Conservation (phyloP, 495 filamentous ascomycete species). For the Xylaria sp. region DNA sequence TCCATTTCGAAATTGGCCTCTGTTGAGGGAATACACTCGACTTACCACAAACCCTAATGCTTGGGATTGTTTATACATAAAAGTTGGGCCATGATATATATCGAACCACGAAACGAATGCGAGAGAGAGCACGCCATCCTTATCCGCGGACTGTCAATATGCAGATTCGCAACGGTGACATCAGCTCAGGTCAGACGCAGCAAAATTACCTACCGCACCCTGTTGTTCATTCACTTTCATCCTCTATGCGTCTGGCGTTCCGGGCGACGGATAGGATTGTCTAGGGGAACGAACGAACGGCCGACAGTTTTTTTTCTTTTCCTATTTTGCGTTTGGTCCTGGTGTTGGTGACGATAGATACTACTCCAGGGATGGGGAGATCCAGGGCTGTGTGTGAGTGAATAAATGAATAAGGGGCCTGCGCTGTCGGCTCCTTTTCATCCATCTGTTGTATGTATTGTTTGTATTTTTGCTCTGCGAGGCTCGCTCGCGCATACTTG, state of each 20-base stretch:
- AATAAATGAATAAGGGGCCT: too few relatives aligned
- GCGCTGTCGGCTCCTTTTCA: background rate
- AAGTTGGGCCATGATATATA: background rate
- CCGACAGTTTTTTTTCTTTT: background rate
- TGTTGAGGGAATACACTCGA: background rate
- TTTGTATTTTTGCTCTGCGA: slow-evolving; percentile 4
- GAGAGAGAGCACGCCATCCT: background rate
- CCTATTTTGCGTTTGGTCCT: background rate
- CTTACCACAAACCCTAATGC: background rate
- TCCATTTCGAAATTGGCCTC: background rate
- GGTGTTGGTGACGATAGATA: background rate
- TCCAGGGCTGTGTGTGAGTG: background rate
- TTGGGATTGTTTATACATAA: background rate
- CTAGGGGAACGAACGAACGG: background rate
- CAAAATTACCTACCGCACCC: background rate
- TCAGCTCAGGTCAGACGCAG: background rate
- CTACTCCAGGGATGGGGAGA: background rate
- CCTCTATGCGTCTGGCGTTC: background rate
- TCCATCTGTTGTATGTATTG: background rate
- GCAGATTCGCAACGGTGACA: background rate
- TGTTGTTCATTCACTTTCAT: background rate
- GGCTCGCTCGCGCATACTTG: slow-evolving; percentile 1
- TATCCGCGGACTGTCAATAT: background rate
- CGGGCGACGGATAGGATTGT: background rate
- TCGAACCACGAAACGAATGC: background rate